Base-by-base conservation (phyloP, 2,329 filamentous ascomycete species). In the Chaetomium olivaceum region DNA sequence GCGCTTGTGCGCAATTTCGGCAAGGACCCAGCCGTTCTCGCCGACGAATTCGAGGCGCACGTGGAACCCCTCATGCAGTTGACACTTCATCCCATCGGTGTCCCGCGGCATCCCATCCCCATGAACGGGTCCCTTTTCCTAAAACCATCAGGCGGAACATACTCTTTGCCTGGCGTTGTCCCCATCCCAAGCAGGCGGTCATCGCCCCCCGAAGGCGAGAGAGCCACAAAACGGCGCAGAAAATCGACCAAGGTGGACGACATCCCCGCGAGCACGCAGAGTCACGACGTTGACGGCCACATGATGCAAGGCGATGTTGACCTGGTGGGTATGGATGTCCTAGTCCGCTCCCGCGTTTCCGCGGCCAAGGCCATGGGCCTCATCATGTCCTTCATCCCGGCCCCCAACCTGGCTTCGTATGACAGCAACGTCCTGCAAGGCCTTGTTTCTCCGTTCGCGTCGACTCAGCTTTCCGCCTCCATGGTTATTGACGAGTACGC, bases 241-340 rank as follows among this genome's bases (percentile, higher is more conserved):
- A 96, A 93, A 77, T 91, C 91, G 0, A 88, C 91, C n/a, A 96
- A 96, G 80, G 80, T 86, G 23, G 91, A 95, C 62, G 90, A 93
- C 31, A 78, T 84, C 9, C 80, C 85, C 1, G 80, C 85, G 1
- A 79, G 85, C 4, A 85, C 81, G n/a, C 81, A 90, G n/a, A 87
- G 90, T 1, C 95, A 99, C 77, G 97, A 99, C 76, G 92, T 99
- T 21, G 95, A 99, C 76, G 95, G 93, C 11, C 93, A 96, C 71
- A 97, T 99, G 90, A 93, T 99, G 82, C 91, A 94, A 75, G 95
- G 96, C 60, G 96, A 99, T 73, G 89, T 98, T 56, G 96, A 99
- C 74, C 83, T 99, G 51, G 93, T 99, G 29, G 93, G 95, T 36
- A 86, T 91, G 73, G 95, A 99, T 67, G 89, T 89, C 7, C 87